Evolutionary conservation across 371 early-diverging fungal species (phyloP).

Genomic region (Massospora cicadina): DNA sequence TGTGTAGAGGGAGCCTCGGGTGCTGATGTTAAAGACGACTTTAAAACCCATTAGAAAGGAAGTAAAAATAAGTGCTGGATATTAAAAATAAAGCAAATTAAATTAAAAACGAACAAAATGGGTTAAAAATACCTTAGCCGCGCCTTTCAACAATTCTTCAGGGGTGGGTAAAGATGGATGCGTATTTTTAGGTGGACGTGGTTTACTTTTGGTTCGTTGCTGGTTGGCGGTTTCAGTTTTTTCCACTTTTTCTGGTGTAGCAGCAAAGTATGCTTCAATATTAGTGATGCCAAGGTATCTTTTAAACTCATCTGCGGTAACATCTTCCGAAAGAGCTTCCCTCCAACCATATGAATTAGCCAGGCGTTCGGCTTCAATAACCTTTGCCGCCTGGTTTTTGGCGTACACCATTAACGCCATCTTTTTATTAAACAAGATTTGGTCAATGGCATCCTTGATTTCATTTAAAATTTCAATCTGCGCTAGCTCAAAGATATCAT

Average conservation of each 20-base stretch:
- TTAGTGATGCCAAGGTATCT: neutral
- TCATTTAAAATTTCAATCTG: neutral
- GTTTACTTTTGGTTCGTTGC: neutral
- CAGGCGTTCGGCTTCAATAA: neutral
- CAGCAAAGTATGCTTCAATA: neutral
- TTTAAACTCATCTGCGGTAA: neutral
- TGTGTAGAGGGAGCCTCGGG: too few relatives aligned
- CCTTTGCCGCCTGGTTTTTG: neutral
- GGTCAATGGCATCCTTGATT: neutral
- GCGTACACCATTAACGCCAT: neutral
- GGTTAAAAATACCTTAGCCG: neutral
- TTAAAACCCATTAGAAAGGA: too few relatives aligned
- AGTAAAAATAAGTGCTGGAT: too few relatives aligned
- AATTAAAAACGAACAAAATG: too few relatives aligned
- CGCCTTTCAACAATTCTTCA: neutral
- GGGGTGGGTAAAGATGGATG: neutral
- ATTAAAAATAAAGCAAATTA: too few relatives aligned
- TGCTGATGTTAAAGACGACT: too few relatives aligned
- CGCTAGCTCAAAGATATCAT: neutral
- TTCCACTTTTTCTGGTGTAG: neutral
- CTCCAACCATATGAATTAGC: neutral
- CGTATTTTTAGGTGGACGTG: neutral
- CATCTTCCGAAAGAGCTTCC: neutral
- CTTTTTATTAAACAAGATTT: neutral
- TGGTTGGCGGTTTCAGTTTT: neutral